Evolutionary conservation across 2,329 filamentous ascomycete species (phyloP).

Genomic region (Graphiopsis chlorocephala): DNA sequence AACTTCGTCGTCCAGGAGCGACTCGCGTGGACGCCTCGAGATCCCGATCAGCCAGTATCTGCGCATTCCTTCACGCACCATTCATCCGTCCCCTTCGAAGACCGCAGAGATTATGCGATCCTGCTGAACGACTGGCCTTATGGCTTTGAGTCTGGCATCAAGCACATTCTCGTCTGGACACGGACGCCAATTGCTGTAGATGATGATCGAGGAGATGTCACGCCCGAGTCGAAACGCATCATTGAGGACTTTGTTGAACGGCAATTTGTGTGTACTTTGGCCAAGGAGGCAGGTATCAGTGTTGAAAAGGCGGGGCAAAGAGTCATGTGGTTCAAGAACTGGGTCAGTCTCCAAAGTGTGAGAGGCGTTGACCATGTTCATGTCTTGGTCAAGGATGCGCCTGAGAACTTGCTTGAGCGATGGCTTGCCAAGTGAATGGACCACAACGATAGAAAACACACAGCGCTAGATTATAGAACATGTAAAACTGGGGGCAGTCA

Average conservation of each 20-base stretch:
- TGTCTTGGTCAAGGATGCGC: slow-evolving; percentile 51
- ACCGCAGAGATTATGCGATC: slow-evolving; percentile 54
- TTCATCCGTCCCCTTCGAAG: slow-evolving; percentile 53
- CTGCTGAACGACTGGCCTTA: slow-evolving; percentile 65
- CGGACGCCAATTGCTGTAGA: slow-evolving; percentile 50
- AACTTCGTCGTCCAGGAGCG: slow-evolving; percentile 56
- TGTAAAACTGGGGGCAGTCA: background rate
- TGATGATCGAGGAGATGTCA: slow-evolving; percentile 48
- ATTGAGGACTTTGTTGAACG: slow-evolving; percentile 51
- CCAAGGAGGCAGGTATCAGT: slow-evolving; percentile 19
- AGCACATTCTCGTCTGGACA: slow-evolving; percentile 58
- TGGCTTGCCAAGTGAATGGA: slow-evolving; percentile 22
- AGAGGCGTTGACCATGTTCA: slow-evolving; percentile 58
- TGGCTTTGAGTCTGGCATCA: slow-evolving; percentile 53
- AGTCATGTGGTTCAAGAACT: slow-evolving; percentile 66
- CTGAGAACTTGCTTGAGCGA: slow-evolving; percentile 31
- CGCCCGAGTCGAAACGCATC: slow-evolving; percentile 45
- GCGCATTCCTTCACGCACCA: slow-evolving; percentile 41
- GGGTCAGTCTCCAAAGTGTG: slow-evolving; percentile 59
- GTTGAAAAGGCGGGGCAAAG: slow-evolving; percentile 39
- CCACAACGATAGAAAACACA: background rate
- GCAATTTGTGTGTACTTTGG: slow-evolving; percentile 49
- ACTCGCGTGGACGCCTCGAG: slow-evolving; percentile 48
- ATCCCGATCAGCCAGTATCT: background rate
- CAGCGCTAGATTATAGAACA: background rate